phyloP scores from a whole-genome alignment of 768 basidiomycete species.

The Rhodosporidiobolus sp. region DNA sequence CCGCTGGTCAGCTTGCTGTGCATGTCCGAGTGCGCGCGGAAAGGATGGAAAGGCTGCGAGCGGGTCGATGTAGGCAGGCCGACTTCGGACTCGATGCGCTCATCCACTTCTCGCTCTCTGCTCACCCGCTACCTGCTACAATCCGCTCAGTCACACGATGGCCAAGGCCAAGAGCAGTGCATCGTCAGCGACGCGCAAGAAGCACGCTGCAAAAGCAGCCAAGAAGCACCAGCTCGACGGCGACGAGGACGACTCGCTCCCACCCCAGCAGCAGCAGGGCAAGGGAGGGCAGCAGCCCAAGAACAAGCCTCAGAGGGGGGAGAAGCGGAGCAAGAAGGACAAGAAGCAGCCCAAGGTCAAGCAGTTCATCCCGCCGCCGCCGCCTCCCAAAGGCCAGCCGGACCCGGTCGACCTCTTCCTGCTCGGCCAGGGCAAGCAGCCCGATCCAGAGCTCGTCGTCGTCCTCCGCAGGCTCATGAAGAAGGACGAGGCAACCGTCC shows the following conservation, averaged over 20 bases:
- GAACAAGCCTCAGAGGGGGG: conserved; percentile 37
- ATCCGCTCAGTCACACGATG: not conserved
- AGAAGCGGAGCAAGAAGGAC: conserved; percentile 58
- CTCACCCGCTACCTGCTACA: not conserved
- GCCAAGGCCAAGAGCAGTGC: conserved; percentile 67
- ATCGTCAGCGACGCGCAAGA: conserved; percentile 81
- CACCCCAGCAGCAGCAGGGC: not conserved
- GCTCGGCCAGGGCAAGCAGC: conserved; percentile 53
- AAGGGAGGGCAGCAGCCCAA: not conserved
- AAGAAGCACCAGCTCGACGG: conserved; percentile 21
- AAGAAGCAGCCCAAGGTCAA: conserved; percentile 65
- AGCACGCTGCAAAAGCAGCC: conserved; percentile 72
- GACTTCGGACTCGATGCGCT: not conserved
- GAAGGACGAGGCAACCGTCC: conserved; percentile 82
- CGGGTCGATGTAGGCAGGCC: too few species aligned
- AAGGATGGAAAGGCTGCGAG: too few species aligned
- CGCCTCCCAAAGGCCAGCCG: conserved; percentile 46
- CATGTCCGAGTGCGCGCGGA: too few species aligned
- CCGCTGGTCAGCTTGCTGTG: too few species aligned
- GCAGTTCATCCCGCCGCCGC: conserved; percentile 79
- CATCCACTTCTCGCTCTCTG: not conserved
- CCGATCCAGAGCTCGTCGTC: conserved; percentile 71
- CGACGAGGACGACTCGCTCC: conserved; percentile 13
- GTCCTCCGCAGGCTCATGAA: conserved; percentile 77
- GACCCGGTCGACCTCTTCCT: conserved; percentile 41